These are phyloP conservation scores for Globisporangium spiculum DNA, from an alignment of 352 stramenopile species.

Conservation along the genomic window DNA sequence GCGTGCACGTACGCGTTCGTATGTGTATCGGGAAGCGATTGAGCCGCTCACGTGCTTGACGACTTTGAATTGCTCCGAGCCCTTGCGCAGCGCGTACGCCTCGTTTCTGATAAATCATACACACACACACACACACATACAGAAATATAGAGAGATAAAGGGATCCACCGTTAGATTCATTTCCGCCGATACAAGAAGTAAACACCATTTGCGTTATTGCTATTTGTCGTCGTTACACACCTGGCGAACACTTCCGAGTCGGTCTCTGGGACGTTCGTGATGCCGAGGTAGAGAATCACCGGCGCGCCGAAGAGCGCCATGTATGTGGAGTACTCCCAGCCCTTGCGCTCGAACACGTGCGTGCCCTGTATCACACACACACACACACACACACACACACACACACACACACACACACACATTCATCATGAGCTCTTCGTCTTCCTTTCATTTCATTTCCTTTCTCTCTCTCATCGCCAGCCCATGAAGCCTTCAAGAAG, in stretches of 20 bases:
- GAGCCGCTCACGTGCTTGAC: slow-evolving; percentile 43
- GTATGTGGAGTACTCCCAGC: slow-evolving; percentile 82
- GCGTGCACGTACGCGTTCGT: slow-evolving; percentile 41
- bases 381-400: background rate
- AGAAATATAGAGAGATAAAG: background rate
- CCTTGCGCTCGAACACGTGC: slow-evolving; percentile 77
- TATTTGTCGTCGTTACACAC: slow-evolving; percentile 23
- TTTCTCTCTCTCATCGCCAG: background rate
- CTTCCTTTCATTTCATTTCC: background rate
- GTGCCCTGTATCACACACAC: slow-evolving; percentile 39
- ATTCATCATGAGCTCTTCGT: background rate
- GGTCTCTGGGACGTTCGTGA: slow-evolving; percentile 79
- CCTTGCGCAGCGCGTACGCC: slow-evolving; percentile 51
- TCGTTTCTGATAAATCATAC: slow-evolving; percentile 37
- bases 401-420: background rate
- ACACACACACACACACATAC: background rate
- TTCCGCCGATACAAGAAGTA: background rate
- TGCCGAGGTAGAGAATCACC: slow-evolving; percentile 69
- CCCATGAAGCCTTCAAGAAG: no score
- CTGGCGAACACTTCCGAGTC: slow-evolving; percentile 81
- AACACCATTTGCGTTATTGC: background rate
- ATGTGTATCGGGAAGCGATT: slow-evolving; percentile 43
- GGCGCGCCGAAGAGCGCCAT: slow-evolving; percentile 69
- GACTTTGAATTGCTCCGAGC: slow-evolving; percentile 39
- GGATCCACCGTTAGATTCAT: background rate